Evolutionary conservation across 2,329 filamentous ascomycete genomes (phyloP), one percentile per base, ranked within the genome.

Genomic region (Penicillium freii): DNA sequence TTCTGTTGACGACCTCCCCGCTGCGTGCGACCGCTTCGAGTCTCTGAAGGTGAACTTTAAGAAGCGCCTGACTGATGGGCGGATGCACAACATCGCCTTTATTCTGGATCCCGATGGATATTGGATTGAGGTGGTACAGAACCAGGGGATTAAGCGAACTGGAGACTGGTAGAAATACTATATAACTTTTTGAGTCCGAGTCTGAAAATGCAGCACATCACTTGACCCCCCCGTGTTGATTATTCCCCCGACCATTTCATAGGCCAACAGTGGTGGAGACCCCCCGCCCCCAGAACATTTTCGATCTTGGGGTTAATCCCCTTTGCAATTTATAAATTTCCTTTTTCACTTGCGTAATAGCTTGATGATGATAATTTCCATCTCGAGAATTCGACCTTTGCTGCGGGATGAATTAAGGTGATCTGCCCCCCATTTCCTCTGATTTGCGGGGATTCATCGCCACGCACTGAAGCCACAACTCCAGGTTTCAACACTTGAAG

Each of bases 81-180:
- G 80, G 47, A 96, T 97, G 92, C 93, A 90, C 82, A 91, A 94
- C 63, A 87, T 97, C 53, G 94, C 94, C 0, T 97, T 97, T 71
- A 78, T 97, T 46, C 80, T 96, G 47, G 93, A 93, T 66, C 92
- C 92, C 0, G 92, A 96, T 75, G 85, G 84, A 48, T 96, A 95
- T 77, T 95, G 89, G 90, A 83, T 79, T 58, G 84, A 86, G 71
- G 75, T 87, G 34, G 78, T 96, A 50, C 91, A 96, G 78, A 96
- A 96, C 68, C 72, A 80, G 66, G 64, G 63, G 4, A 60, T 78
- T 54, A 78, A 78, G 69, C 75, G 71, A 52, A 75, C 72, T 57
- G 69, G 68, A 63, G 71, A 79, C 38, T 45, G 51, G 36, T 40
- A 27, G 27, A 40, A 31, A 40, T 31, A 10, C 15, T 39, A 17